Evolutionary conservation across 2,329 filamentous ascomycete genomes (phyloP).

Genomic region (Chaetoscypha palmicola): DNA sequence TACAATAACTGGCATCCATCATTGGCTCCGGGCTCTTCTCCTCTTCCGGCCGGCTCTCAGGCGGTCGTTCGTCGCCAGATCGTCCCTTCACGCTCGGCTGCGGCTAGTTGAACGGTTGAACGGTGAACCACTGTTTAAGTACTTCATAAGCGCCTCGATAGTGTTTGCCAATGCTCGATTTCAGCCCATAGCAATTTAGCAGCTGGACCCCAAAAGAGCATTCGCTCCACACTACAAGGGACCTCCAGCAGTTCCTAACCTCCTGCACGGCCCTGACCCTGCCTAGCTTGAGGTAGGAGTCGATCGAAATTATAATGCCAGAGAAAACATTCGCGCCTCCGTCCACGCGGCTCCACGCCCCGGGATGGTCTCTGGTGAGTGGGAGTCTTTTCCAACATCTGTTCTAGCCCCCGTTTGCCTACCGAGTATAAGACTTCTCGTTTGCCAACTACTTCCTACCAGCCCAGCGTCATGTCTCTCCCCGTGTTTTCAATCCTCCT

Average conservation of each 20-base stretch:
- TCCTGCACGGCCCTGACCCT: not conserved
- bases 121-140: too few relatives aligned
- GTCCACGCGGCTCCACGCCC: conserved; percentile 1
- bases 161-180: not conserved
- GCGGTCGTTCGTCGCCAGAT: too few relatives aligned
- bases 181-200: not conserved
- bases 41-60: too few relatives aligned
- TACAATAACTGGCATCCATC: too few relatives aligned
- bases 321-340: too few relatives aligned
- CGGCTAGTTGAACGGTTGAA: too few relatives aligned
- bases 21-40: too few relatives aligned
- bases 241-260: not conserved
- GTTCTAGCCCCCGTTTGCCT: conserved; percentile 2
- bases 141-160: not conserved
- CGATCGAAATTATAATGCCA: too few relatives aligned
- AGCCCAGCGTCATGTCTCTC: not conserved
- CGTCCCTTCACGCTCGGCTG: too few relatives aligned
- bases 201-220: not conserved
- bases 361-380: conserved; percentile 14
- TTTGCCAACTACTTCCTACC: not conserved
- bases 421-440: not conserved
- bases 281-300: too few relatives aligned
- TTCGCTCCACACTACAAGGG: too few relatives aligned
- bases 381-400: not conserved
- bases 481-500: not conserved